Evolutionary conservation across 345 rosid species (phyloP), one percentile per base, ranked within the genome.

Genomic region (Gynandropsis gynandra): DNA sequence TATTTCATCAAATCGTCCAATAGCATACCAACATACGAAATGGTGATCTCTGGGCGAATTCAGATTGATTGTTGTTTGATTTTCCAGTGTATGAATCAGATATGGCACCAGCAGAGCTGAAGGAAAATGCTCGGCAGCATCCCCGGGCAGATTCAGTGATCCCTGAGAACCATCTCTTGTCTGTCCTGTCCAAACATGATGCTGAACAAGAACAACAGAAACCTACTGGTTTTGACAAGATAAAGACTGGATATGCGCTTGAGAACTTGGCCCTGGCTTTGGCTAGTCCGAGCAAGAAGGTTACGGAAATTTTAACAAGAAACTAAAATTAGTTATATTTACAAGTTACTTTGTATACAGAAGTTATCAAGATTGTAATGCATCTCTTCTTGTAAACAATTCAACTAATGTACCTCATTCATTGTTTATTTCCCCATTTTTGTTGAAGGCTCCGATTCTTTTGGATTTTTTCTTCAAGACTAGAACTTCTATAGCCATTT

Each of bases 51-150:
- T 39, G 7, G 16, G 10, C n/a, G n/a, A n/a, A n/a, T 46, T 53
- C 4, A 43, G 21, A 40, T 10, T 31, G 27, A 42, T 51, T 66
- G n/a, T 4, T 7, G 70, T 3, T 37, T 47, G 21, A 7, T 53
- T 67, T 66, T 65, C 2, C 67, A 84, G 94, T 79, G 84, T 81
- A 84, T 58, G 89, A 84, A 69, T 81, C 86, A 13, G 83, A 81
- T 63, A 64, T 71, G 42, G 86, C 86, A 7, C 79, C 89, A 38
- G 80, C 70, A 50, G 72, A 64, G 21, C 65, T 65, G 15, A 76
- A 66, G 69, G 63, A 64, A 60, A 43, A 69, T 1, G 78, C 81
- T 0, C 73, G 72, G 54, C 76, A 75, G 49, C 80, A 72, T 70
- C 82, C 77, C 0, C 68, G 78, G 49, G 64, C 69, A 48, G 32